Evolutionary conservation across 2,329 filamentous ascomycete species (phyloP).

Genomic region (Xylaria hypoxylon): DNA sequence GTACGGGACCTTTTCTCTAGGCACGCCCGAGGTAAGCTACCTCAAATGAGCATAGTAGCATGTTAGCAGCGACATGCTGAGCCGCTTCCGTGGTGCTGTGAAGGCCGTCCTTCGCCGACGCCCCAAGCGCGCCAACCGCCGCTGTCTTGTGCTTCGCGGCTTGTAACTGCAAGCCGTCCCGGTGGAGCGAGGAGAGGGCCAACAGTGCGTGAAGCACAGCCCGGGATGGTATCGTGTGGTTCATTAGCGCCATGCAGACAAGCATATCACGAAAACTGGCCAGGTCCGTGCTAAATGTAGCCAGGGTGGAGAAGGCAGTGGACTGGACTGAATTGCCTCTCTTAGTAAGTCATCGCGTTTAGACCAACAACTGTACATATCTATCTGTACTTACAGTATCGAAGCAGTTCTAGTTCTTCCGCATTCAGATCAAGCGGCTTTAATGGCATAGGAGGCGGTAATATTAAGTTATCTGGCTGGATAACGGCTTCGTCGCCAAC

Average conservation of each 20-base stretch:
- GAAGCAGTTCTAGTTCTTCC: conserved; percentile 30
- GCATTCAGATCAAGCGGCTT: conserved; percentile 20
- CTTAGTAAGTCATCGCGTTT: conserved; percentile 14
- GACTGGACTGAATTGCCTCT: conserved; percentile 19
- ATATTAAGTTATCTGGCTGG: conserved; percentile 27
- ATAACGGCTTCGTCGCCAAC: neutral
- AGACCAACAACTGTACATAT: neutral
- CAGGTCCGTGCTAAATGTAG: conserved; percentile 20
- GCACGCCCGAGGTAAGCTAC: conserved; percentile 5
- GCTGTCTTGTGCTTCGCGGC: conserved; percentile 33
- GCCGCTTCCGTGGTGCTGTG: conserved; percentile 23
- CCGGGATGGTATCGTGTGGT: conserved; percentile 28
- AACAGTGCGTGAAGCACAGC: conserved; percentile 36
- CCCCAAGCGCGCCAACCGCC: conserved; percentile 31
- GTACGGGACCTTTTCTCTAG: neutral
- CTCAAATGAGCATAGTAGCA: conserved; percentile 36
- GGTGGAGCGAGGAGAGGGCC: conserved; percentile 33
- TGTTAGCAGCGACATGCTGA: conserved; percentile 34
- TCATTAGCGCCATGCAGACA: conserved; percentile 25
- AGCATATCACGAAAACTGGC: conserved; percentile 28
- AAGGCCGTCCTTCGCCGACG: conserved; percentile 29
- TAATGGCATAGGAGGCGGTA: conserved; percentile 9
- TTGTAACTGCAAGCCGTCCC: conserved; percentile 33
- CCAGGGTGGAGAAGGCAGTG: conserved; percentile 25
- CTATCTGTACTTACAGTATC: conserved; percentile 28